Conservation (phyloP, 148 eudicot species). For the Rhododendron vialii region DNA sequence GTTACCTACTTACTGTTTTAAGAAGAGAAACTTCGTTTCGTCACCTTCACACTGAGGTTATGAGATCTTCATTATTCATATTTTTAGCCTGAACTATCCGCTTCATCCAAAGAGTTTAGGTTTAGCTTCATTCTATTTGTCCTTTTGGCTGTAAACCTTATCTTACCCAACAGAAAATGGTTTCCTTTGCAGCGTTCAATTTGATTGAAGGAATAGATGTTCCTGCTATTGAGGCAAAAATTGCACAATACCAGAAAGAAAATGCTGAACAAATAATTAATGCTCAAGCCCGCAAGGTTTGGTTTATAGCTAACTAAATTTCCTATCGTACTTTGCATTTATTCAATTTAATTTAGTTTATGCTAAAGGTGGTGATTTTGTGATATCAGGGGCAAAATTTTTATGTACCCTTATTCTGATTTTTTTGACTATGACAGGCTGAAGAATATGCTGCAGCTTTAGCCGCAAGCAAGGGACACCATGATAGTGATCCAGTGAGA, state of each 20-base stretch:
- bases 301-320: constrained; percentile 6
- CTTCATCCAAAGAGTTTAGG: not conserved
- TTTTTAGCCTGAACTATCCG: not conserved
- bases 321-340: not conserved
- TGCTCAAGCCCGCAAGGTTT: constrained; percentile 87
- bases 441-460: constrained; percentile 89
- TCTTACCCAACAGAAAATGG: not conserved
- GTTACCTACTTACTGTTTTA: not conserved
- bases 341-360: not conserved
- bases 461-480: constrained; percentile 68
- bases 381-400: not conserved
- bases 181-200: constrained; percentile 48
- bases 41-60: not conserved
- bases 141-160: not conserved
- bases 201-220: constrained; percentile 83
- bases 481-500: constrained; percentile 57
- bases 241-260: constrained; percentile 67
- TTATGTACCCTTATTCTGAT: not conserved
- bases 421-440: constrained; percentile 33
- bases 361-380: not conserved
- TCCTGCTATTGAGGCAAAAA: constrained; percentile 69
- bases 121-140: not conserved
- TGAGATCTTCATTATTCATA: not conserved
- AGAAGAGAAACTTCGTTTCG: not conserved
- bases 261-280: constrained; percentile 85